phyloP scores from a whole-genome alignment of 169 alveolate species.

The Perkinsus marinus region DNA sequence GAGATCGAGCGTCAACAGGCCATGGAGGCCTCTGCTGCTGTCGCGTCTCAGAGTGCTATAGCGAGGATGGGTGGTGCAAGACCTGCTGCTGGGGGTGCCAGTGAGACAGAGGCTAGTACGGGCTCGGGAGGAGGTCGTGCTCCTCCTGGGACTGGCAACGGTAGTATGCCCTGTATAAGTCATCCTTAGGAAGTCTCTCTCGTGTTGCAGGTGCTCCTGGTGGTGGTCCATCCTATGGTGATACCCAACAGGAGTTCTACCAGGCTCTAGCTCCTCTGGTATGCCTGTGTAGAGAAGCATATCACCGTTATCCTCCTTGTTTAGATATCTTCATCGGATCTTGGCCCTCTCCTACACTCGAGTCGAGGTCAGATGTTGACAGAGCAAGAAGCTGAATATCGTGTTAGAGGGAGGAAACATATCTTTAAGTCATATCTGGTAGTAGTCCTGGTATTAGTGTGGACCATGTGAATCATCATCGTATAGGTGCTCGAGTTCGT shows the following conservation, averaged over 20 bases:
- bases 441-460: not conserved
- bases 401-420: conserved; percentile 31
- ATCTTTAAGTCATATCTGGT: conserved; percentile 12
- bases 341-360: conserved; percentile 13
- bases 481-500: conserved; percentile 18
- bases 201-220: not conserved
- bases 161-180: too few species aligned
- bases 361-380: conserved; percentile 20
- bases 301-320: not conserved
- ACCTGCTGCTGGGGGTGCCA: not conserved
- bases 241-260: not conserved
- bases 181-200: too few species aligned
- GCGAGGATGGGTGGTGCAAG: not conserved
- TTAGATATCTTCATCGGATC: not conserved
- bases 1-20: conserved; percentile 1
- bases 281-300: not conserved
- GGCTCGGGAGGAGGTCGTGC: too few species aligned
- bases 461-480: not conserved
- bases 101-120: not conserved
- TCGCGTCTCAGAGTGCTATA: not conserved
- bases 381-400: conserved; percentile 40
- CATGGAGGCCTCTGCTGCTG: not conserved
- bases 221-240: not conserved
- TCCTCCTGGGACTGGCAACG: not conserved
- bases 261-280: not conserved